These are phyloP conservation scores for Xylariales sp. DNA, from an alignment of 2,329 filamentous ascomycete species.

Conservation along the genomic window DNA sequence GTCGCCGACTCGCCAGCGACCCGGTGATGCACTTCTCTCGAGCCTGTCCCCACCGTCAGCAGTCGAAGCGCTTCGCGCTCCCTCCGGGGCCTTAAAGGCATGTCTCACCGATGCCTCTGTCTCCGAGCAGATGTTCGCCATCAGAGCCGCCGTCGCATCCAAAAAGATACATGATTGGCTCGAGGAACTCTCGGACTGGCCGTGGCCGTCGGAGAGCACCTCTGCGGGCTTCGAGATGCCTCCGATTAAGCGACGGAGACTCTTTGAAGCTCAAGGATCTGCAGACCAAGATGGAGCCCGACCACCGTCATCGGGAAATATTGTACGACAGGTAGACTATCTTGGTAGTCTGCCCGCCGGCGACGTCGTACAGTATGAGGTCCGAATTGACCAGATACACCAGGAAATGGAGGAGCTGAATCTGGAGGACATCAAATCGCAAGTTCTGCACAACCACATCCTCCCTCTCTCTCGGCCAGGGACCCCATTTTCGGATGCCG, in stretches of 20 bases:
- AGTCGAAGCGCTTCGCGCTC: constrained; percentile 54
- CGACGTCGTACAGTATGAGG: constrained; percentile 65
- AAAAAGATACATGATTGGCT: constrained; percentile 71
- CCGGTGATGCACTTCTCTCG: constrained; percentile 54
- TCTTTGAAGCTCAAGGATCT: constrained; percentile 19
- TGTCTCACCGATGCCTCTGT: constrained; percentile 61
- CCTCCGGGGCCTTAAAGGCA: constrained; percentile 46
- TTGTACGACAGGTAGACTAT: constrained; percentile 38
- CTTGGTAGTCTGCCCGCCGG: constrained; percentile 66
- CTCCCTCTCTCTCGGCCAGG: constrained; percentile 51
- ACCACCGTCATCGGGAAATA: constrained; percentile 9
- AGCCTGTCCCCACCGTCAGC: constrained; percentile 58
- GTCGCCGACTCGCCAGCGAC: constrained; percentile 40
- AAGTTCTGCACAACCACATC: constrained; percentile 79
- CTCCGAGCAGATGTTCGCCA: constrained; percentile 66
- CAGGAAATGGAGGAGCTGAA: constrained; percentile 65
- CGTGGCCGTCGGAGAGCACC: constrained; percentile 47
- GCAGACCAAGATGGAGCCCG: constrained; percentile 6
- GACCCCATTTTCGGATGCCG: constrained; percentile 43
- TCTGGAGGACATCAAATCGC: constrained; percentile 83
- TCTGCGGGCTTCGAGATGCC: constrained; percentile 52
- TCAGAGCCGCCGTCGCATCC: constrained; percentile 65
- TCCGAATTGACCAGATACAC: constrained; percentile 69
- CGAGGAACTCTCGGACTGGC: constrained; percentile 61
- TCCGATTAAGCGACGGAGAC: constrained; percentile 32